A percentile compares a stretch with the other conserved stretches of the same genome.
phyloP scores from a whole-genome alignment of 176 grass and related monocot species.

The Tuctoria greenei region DNA sequence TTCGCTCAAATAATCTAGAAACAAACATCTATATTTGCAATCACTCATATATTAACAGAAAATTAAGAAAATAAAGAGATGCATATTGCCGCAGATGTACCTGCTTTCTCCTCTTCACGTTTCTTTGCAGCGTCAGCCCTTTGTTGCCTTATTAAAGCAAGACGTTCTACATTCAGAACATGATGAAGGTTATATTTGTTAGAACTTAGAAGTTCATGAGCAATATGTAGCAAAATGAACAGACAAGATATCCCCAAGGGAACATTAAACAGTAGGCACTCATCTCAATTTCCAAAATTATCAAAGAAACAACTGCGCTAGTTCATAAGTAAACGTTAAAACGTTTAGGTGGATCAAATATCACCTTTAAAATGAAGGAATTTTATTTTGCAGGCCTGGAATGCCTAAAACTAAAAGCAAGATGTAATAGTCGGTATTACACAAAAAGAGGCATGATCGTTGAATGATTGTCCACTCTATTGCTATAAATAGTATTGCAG shows the following conservation, averaged over 20 bases:
- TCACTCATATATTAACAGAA: background rate
- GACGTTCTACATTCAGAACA: slow-evolving; percentile 73
- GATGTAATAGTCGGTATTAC: background rate
- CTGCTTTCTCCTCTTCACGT: slow-evolving; percentile 93
- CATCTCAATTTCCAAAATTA: background rate
- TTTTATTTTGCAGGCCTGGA: background rate
- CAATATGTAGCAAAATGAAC: slow-evolving; percentile 15
- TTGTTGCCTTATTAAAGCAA: slow-evolving; percentile 92
- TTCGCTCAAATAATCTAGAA: background rate
- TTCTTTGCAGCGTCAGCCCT: slow-evolving; percentile 97
- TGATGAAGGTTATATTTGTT: background rate
- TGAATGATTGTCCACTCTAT: background rate
- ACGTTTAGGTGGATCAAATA: background rate
- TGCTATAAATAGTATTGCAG: background rate
- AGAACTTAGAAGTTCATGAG: slow-evolving; percentile 14
- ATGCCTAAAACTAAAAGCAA: background rate
- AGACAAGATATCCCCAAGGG: background rate
- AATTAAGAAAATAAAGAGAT: background rate
- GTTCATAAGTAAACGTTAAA: background rate
- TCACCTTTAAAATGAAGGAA: background rate
- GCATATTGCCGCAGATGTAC: slow-evolving; percentile 37
- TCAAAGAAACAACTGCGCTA: background rate
- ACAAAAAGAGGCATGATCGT: background rate
- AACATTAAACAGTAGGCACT: background rate
- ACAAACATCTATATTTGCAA: background rate